Conservation (phyloP, 2,329 filamentous ascomycete genomes). For the Calonectria montana region DNA sequence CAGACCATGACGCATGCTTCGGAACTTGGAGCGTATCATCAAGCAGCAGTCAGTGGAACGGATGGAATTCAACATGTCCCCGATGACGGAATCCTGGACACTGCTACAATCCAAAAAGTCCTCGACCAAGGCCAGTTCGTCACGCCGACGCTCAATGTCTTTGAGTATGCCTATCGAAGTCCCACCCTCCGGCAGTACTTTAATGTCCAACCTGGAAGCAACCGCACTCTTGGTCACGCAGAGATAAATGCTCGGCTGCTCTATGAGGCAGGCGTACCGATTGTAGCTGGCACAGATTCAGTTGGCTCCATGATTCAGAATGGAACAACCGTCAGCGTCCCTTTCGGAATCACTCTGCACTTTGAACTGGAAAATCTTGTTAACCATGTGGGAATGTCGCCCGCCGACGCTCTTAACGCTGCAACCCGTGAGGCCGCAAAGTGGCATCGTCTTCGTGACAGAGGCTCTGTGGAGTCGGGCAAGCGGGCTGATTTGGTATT, state of each 20-base stretch:
- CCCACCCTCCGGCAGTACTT: not conserved
- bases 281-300: constrained; percentile 1
- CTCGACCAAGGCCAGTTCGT: not conserved
- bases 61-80: constrained; percentile 6
- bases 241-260: not conserved
- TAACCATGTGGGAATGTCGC: not conserved
- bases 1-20: constrained; percentile 5
- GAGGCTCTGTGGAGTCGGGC: not conserved
- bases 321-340: not conserved
- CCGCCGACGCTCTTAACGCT: not conserved
- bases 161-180: not conserved
- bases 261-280: not conserved
- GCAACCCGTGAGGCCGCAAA: not conserved
- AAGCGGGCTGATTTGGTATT: not conserved
- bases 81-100: not conserved
- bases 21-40: not conserved
- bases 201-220: not conserved
- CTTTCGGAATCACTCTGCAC: not conserved
- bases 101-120: not conserved
- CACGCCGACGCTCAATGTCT: not conserved
- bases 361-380: not conserved
- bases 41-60: not conserved
- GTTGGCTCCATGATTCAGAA: not conserved
- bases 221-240: not conserved
- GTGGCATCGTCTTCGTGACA: not conserved